phyloP scores from a whole-genome alignment of 371 early-diverging fungal genomes.

The Thermomucor indicae-seudaticae region DNA sequence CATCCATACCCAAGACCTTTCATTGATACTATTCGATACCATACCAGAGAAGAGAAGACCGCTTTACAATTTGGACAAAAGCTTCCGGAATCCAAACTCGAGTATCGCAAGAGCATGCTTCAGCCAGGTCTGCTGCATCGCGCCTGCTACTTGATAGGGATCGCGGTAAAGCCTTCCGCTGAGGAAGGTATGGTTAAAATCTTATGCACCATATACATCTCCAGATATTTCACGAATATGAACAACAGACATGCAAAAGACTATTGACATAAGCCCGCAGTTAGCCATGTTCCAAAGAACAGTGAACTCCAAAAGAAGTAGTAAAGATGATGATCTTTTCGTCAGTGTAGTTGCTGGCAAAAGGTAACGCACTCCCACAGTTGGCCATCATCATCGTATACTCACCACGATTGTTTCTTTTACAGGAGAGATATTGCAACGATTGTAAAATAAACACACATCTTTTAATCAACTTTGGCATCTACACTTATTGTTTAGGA shows the following conservation, averaged over 20 bases:
- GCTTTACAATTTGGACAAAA: constrained; percentile 12
- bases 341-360: constrained; percentile 11
- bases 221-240: too few relatives aligned
- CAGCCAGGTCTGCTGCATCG: constrained; percentile 25
- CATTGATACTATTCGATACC: constrained; percentile 2
- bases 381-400: too few relatives aligned
- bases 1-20: constrained; percentile 20
- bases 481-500: too few relatives aligned
- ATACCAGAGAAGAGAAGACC: constrained; percentile 15
- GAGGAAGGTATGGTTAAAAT: neutral
- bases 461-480: too few relatives aligned
- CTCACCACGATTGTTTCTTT: too few relatives aligned
- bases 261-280: constrained; percentile 12
- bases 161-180: constrained; percentile 10
- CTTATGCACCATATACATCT: too few relatives aligned
- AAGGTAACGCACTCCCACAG: too few relatives aligned
- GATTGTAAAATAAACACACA: too few relatives aligned
- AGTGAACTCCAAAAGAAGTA: constrained; percentile 14
- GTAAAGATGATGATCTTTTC: constrained; percentile 20
- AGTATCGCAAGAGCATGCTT: neutral
- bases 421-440: too few relatives aligned
- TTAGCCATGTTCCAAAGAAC: constrained; percentile 6
- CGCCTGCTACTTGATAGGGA: constrained; percentile 22
- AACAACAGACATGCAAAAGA: neutral
- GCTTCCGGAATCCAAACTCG: neutral